Conservation (phyloP, 345 rosid species). For the Hypericum perforatum region DNA sequence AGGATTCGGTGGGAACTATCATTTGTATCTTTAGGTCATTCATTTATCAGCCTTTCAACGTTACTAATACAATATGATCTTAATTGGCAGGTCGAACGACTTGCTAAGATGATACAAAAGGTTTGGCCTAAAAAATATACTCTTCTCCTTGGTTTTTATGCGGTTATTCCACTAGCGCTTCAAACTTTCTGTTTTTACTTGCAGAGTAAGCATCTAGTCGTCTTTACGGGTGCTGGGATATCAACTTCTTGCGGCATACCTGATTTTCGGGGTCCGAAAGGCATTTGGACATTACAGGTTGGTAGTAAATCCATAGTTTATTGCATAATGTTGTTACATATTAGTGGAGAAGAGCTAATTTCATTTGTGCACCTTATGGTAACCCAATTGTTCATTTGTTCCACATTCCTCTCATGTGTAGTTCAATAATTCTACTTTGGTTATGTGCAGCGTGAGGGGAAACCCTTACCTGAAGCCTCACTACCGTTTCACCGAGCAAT, state of each 20-base stretch:
- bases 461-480: conserved; percentile 79
- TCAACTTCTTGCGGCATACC: conserved; percentile 98
- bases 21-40: too few species aligned
- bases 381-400: background rate
- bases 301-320: too few species aligned
- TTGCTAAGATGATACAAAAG: conserved; percentile 27
- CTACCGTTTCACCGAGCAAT: conserved; percentile 93
- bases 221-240: conserved; percentile 95
- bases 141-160: background rate
- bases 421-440: background rate
- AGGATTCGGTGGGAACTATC: too few species aligned
- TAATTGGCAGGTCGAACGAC: conserved; percentile 20
- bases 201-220: conserved; percentile 99
- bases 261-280: conserved; percentile 94
- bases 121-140: conserved; percentile 6
- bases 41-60: background rate
- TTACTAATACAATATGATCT: conserved; percentile 5
- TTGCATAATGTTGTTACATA: too few species aligned
- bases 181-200: conserved; percentile 18
- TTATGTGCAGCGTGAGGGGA: conserved; percentile 70
- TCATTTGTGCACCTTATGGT: background rate
- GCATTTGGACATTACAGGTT: conserved; percentile 98
- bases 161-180: background rate
- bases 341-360: conserved; percentile 1
- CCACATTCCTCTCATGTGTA: background rate